These are phyloP conservation scores for Ophiocordyceps camponoti-leonardi DNA, from an alignment of 2,329 filamentous ascomycete species.

Conservation along the genomic window DNA sequence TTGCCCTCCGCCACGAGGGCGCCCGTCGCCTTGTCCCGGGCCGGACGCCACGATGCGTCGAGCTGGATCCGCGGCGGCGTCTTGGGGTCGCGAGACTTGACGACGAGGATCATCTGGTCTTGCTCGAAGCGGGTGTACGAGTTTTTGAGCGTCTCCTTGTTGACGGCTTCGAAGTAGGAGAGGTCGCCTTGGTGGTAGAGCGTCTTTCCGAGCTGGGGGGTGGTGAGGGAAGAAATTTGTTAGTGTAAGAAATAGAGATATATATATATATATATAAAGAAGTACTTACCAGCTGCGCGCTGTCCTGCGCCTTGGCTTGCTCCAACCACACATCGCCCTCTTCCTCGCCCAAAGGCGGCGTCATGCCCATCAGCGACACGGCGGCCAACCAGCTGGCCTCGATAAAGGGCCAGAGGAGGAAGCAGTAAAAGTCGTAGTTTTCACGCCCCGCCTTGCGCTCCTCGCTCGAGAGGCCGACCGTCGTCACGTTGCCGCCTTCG, in stretches of 20 bases:
- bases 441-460: conserved; percentile 71
- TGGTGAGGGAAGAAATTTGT: no score
- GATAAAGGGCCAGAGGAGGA: conserved; percentile 96
- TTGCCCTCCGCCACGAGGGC: conserved; percentile 51
- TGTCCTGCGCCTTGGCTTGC: conserved; percentile 59
- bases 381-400: conserved; percentile 87
- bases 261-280: no score
- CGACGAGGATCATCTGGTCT: conserved; percentile 68
- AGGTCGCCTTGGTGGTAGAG: conserved; percentile 95
- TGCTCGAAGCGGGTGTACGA: conserved; percentile 77
- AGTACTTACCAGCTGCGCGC: conserved; percentile 54
- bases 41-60: conserved; percentile 56
- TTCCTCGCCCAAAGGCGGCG: conserved; percentile 45
- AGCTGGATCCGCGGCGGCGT: conserved; percentile 47
- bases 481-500: conserved; percentile 36
- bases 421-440: conserved; percentile 98
- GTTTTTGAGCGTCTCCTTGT: conserved; percentile 95
- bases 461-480: conserved; percentile 55
- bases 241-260: no score
- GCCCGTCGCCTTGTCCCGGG: conserved; percentile 43
- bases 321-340: conserved; percentile 65
- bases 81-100: conserved; percentile 50
- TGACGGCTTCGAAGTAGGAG: conserved; percentile 94
- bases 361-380: conserved; percentile 72
- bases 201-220: conserved; percentile 66